A percentile compares a stretch with the other conserved stretches of the same genome.
Evolutionary conservation across 1,284 basidiomycete species (phyloP).

Genomic region (Cutaneotrichosporon dermatis): DNA sequence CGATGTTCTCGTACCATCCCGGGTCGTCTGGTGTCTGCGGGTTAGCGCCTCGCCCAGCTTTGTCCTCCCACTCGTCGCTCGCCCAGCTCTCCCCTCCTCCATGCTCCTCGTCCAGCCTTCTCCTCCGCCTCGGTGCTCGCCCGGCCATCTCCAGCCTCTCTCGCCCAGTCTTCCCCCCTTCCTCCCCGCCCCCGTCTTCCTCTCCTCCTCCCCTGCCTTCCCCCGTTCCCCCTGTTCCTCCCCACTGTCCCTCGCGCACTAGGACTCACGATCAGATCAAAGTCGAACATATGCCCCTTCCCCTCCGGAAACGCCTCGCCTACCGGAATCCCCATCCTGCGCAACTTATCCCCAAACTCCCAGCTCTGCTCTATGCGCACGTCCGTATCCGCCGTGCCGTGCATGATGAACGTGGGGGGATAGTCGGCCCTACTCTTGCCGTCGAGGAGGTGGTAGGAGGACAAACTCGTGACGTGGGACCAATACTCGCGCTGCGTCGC

Average conservation of each 20-base stretch:
- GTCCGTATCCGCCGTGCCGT: constrained; percentile 22
- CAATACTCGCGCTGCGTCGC: constrained; percentile 10
- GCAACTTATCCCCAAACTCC: constrained; percentile 19
- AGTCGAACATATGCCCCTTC: constrained; percentile 21
- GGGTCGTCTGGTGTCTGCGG: constrained; percentile 22
- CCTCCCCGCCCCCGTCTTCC: too few relatives aligned
- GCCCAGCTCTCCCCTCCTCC: too few relatives aligned
- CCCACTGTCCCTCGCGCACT: too few relatives aligned
- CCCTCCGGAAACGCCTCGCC: constrained; percentile 9
- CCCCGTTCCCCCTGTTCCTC: too few relatives aligned
- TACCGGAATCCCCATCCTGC: constrained; percentile 10
- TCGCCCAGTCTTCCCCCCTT: too few relatives aligned
- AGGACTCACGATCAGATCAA: constrained; percentile 6
- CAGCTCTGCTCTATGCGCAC: constrained; percentile 24
- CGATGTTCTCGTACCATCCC: constrained; percentile 28
- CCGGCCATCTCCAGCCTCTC: too few relatives aligned
- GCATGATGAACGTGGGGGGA: constrained; percentile 30
- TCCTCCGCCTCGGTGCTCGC: too few relatives aligned
- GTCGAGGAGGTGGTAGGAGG: constrained; percentile 15
- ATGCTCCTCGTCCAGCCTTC: too few relatives aligned
- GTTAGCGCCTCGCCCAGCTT: neutral
- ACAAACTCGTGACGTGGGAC: constrained; percentile 5
- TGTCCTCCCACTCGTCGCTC: neutral
- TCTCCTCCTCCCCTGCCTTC: too few relatives aligned
- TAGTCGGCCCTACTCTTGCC: constrained; percentile 2